Conservation (phyloP, 768 basidiomycete genomes). For the Cystobasidium ongulense region DNA sequence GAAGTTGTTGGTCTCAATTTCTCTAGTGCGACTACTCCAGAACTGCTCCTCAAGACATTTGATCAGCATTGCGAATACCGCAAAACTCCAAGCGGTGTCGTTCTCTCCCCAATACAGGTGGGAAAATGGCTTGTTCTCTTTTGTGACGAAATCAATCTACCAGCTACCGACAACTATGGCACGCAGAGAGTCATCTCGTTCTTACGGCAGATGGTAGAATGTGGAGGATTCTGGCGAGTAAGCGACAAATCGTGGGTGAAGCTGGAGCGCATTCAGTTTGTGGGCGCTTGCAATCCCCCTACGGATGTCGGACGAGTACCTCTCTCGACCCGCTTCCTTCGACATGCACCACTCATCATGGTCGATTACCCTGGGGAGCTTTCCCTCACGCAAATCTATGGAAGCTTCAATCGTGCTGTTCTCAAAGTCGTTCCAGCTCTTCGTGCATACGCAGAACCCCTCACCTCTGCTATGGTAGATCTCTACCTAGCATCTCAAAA, state of each 20-base stretch:
- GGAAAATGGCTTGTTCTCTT: conserved; percentile 99
- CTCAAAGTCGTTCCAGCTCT: conserved; percentile 93
- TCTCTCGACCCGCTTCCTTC: conserved; percentile 89
- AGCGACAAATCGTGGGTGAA: conserved; percentile 95
- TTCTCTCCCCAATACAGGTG: conserved; percentile 85
- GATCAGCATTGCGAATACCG: conserved; percentile 99
- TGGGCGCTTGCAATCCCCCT: conserved; percentile 97
- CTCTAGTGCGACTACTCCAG: conserved; percentile 95
- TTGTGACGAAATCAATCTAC: conserved; percentile 98
- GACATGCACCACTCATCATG: conserved; percentile 95
- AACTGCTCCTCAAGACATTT: conserved; percentile 96
- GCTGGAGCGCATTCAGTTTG: conserved; percentile 97
- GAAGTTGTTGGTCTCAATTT: conserved; percentile 99
- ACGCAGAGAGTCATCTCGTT: conserved; percentile 98
- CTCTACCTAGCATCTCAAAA: conserved; percentile 92
- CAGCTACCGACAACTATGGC: conserved; percentile 93
- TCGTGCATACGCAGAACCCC: conserved; percentile 80
- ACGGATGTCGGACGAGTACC: conserved; percentile 99
- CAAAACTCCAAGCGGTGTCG: conserved; percentile 96
- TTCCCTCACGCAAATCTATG: conserved; percentile 95
- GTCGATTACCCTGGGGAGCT: conserved; percentile 97
- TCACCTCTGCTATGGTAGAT: conserved; percentile 93
- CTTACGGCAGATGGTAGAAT: conserved; percentile 90
- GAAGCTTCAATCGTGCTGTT: conserved; percentile 90
- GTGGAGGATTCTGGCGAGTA: conserved; percentile 87